Conservation (phyloP, 305 asterid species). For the Rubia balearica region DNA sequence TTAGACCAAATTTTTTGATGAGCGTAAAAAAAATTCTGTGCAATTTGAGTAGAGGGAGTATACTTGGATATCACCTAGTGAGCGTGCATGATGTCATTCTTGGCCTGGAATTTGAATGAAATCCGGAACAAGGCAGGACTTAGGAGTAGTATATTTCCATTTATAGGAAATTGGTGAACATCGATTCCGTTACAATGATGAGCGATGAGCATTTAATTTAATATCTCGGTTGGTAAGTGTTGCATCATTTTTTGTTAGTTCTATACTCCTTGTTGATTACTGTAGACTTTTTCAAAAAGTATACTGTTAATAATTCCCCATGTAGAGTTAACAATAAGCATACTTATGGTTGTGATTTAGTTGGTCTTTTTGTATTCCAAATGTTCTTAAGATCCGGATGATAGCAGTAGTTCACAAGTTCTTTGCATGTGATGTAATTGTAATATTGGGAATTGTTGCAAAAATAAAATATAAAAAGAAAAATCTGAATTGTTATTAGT, state of each 20-base stretch:
- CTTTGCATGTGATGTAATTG: neutral
- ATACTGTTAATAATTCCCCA: neutral
- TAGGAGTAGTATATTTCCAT: slow-evolving; percentile 19
- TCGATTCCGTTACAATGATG: slow-evolving; percentile 9
- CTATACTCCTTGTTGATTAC: slow-evolving; percentile 4
- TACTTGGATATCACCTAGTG: neutral
- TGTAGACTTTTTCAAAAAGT: neutral
- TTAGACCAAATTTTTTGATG: no score
- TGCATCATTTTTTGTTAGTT: slow-evolving; percentile 12
- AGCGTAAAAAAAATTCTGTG: no score
- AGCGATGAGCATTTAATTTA: neutral
- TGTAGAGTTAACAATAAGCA: neutral
- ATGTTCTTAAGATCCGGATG: no score
- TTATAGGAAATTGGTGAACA: slow-evolving; percentile 24
- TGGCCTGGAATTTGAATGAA: neutral
- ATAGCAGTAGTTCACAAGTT: no score
- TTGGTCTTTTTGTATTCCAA: neutral
- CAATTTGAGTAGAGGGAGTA: no score
- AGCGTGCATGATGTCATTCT: neutral
- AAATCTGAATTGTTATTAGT: no score
- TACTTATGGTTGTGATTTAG: neutral
- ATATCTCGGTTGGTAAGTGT: slow-evolving; percentile 6
- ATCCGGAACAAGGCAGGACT: neutral
- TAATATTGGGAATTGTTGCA: neutral
- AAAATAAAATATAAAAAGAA: no score